phyloP scores from a whole-genome alignment of 2,329 filamentous ascomycete genomes.

The Aspergillus pseudonomiae region DNA sequence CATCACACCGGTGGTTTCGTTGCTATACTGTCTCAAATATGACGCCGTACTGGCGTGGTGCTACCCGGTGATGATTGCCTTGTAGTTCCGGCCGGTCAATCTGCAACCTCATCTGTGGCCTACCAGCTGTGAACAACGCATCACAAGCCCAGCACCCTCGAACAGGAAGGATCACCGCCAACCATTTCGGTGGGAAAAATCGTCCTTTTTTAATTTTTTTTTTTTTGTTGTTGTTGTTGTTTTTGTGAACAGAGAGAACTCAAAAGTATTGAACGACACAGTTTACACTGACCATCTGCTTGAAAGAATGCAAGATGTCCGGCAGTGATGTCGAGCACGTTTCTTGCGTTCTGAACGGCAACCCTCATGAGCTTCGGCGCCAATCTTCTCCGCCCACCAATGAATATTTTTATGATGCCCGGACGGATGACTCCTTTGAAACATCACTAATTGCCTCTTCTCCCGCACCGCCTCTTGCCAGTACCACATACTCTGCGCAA shows the following conservation, averaged over 20 bases:
- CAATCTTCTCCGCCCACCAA: slow-evolving; percentile 32
- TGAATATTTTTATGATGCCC: slow-evolving; percentile 28
- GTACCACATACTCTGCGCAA: slow-evolving; percentile 25
- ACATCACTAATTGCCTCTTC: slow-evolving; percentile 31
- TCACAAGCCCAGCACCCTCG: slow-evolving; percentile 33
- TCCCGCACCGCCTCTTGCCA: slow-evolving; percentile 19
- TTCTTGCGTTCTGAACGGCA: slow-evolving; percentile 38
- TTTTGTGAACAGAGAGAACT: slow-evolving; percentile 1
- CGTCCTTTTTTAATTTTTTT: slow-evolving; percentile 4
- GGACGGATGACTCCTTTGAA: slow-evolving; percentile 27
- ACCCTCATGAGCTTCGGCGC: slow-evolving; percentile 33
- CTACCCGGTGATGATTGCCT: slow-evolving; percentile 41
- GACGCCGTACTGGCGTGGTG: slow-evolving; percentile 40
- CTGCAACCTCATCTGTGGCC: slow-evolving; percentile 39
- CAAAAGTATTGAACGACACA: slow-evolving; percentile 2
- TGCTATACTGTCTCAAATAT: slow-evolving; percentile 34
- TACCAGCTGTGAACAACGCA: slow-evolving; percentile 44
- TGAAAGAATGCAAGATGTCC: slow-evolving; percentile 47
- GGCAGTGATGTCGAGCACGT: slow-evolving; percentile 45
- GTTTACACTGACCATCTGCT: slow-evolving; percentile 28
- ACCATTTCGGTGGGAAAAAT: slow-evolving; percentile 26
- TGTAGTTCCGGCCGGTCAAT: slow-evolving; percentile 40
- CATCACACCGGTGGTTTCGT: slow-evolving; percentile 22
- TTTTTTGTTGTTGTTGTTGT: background rate
- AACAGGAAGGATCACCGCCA: slow-evolving; percentile 34